Evolutionary conservation across 2,329 filamentous ascomycete species (phyloP), one percentile per base, ranked within the genome.

Genomic region (Colletotrichum tropicale): DNA sequence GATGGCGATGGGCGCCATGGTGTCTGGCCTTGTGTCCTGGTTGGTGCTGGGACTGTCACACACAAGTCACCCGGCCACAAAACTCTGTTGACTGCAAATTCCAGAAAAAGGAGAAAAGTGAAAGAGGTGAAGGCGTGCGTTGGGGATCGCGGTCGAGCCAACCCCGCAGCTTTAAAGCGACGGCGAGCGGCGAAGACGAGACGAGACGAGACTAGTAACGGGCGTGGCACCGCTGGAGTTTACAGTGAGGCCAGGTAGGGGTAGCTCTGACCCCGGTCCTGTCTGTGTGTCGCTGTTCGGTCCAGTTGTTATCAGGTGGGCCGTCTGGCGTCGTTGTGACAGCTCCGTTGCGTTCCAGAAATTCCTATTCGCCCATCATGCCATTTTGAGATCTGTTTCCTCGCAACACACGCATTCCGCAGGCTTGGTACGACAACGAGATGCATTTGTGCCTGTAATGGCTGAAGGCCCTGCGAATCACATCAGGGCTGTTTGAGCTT

Each of bases 1-100:
- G 78, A 91, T 81, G 78, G 90, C 89, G 77, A 83, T 88, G 13
- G 91, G 91, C 60, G 91, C 89, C 91, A 93, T 93, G 36, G 15
- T 61, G 30, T 62, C 30, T 18, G 61, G 38, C 38, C 48, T 34
- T 24, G 34, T 38, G 21, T n/a, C 34, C 7, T 34, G 10, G 21
- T 6, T n/a, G 32, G n/a, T 28, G 18, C 2, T 62, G 24, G 9
- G 8, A 38, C n/a, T 9, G 8, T 52, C 6, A 43, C 18, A 26
- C 61, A 26, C 61, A 43, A 43, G 34, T 24, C 32, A 9, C n/a
- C 13, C n/a, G 16, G 10, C 43, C 24, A 30, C 13, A 30, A 15
- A 30, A 58, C 26, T 13, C 16, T 30, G 21, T 6, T 1, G 8
- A 24, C 0, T 28, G 34, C n/a, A 15, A 21, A 43, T n/a, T 64